These are phyloP conservation scores for Lachancea nothofagi DNA, from an alignment of 805 yeast genomes.

Conservation along the genomic window DNA sequence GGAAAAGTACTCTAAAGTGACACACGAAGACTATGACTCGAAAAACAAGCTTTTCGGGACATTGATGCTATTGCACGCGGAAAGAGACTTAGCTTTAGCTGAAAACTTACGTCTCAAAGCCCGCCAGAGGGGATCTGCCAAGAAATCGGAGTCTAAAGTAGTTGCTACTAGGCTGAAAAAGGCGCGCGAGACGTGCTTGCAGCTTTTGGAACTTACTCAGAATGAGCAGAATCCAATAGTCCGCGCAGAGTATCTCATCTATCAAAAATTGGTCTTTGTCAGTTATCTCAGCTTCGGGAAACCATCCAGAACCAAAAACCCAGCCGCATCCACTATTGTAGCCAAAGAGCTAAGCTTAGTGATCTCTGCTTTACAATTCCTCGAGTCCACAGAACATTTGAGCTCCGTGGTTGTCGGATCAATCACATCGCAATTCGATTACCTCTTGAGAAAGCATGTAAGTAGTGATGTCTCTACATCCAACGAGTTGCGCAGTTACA, in stretches of 20 bases:
- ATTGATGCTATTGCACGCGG: constrained; percentile 61
- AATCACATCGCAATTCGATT: constrained; percentile 25
- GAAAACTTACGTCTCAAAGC: constrained; percentile 28
- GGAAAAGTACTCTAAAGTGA: constrained; percentile 43
- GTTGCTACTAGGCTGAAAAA: constrained; percentile 63
- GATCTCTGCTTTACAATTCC: constrained; percentile 22
- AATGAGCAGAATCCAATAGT: constrained; percentile 36
- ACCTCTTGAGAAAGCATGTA: constrained; percentile 26
- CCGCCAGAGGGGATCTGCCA: constrained; percentile 26
- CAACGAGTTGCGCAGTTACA: constrained; percentile 22
- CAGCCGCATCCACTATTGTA: constrained; percentile 13
- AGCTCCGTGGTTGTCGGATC: constrained; percentile 18
- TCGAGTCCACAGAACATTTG: constrained; percentile 16
- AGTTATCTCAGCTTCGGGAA: constrained; percentile 29
- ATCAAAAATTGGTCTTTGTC: constrained; percentile 49
- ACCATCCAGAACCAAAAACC: constrained; percentile 21
- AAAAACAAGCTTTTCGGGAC: constrained; percentile 49
- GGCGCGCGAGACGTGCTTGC: constrained; percentile 43
- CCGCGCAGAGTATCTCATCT: constrained; percentile 37
- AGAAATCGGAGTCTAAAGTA: constrained; percentile 38
- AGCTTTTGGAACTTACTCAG: constrained; percentile 38
- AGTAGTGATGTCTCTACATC: constrained; percentile 21
- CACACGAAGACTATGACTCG: constrained; percentile 43
- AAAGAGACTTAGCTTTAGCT: constrained; percentile 50
- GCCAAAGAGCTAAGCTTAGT: constrained; percentile 21